Conservation (phyloP, 805 yeast genomes). For the Candida ascalaphidarum region DNA sequence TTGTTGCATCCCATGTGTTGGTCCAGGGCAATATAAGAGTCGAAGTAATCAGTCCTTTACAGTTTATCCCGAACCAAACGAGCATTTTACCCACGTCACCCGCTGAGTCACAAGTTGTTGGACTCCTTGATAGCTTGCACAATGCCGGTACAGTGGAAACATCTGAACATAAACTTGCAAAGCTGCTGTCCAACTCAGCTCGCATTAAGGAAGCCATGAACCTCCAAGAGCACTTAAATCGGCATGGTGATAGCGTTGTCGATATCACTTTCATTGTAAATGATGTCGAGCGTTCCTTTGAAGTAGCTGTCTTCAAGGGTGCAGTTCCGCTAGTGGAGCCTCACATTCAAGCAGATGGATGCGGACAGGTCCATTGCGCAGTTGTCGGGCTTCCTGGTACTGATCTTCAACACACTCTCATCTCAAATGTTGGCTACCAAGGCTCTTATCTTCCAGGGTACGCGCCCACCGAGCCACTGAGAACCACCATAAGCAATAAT, state of each 20-base stretch:
- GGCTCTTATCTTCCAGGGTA: slow-evolving; percentile 50
- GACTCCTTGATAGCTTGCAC: too few relatives aligned
- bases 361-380: slow-evolving; percentile 49
- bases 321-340: slow-evolving; percentile 32
- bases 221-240: too few relatives aligned
- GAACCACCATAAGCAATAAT: slow-evolving; percentile 20
- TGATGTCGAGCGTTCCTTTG: slow-evolving; percentile 36
- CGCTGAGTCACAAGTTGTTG: too few relatives aligned
- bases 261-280: slow-evolving; percentile 64
- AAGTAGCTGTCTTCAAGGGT: slow-evolving; percentile 43
- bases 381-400: slow-evolving; percentile 35
- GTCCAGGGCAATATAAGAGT: slow-evolving; percentile 46
- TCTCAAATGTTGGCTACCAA: slow-evolving; percentile 36
- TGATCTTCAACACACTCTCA: slow-evolving; percentile 63
- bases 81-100: too few relatives aligned
- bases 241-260: slow-evolving; percentile 76
- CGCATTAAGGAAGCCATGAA: too few relatives aligned
- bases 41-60: slow-evolving; percentile 35
- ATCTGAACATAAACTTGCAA: too few relatives aligned
- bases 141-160: too few relatives aligned
- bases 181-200: too few relatives aligned
- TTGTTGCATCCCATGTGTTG: slow-evolving; percentile 52
- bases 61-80: too few relatives aligned
- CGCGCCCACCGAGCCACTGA: slow-evolving; percentile 1
- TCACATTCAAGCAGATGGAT: slow-evolving; percentile 24